Percentiles rank a stretch among this genome's conserved stretches.
Evolutionary conservation across 1,284 basidiomycete genomes (phyloP).

Genomic region (Austropuccinia psidii): DNA sequence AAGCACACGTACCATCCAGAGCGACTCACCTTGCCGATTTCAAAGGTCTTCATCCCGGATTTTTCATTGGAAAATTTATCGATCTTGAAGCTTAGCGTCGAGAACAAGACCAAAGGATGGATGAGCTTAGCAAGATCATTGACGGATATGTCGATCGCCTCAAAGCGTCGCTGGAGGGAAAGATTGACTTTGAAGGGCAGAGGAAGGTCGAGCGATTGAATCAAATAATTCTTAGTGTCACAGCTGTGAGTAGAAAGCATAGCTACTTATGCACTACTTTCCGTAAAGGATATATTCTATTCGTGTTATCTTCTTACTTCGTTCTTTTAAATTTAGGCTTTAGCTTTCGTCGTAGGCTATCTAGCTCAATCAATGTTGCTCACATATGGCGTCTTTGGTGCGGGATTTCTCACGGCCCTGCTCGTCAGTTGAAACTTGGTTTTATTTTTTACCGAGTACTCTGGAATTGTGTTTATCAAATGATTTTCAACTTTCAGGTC

Average conservation of each 20-base stretch:
- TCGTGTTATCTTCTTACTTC: neutral
- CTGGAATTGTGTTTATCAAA: no score
- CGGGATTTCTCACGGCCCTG: constrained; percentile 2
- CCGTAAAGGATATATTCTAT: neutral
- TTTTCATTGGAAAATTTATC: no score
- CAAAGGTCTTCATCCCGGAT: no score
- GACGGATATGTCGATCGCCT: constrained; percentile 26
- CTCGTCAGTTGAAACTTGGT: neutral
- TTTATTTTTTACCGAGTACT: neutral
- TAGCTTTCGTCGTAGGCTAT: constrained; percentile 20
- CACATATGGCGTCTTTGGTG: constrained; percentile 17
- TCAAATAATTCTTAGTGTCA: constrained; percentile 5
- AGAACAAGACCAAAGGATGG: neutral
- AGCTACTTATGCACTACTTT: neutral
- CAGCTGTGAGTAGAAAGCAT: neutral
- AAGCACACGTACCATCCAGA: no score
- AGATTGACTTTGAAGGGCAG: constrained; percentile 33
- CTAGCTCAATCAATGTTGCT: constrained; percentile 17
- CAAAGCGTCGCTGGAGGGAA: constrained; percentile 16
- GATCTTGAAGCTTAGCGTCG: no score
- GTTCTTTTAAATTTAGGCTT: neutral
- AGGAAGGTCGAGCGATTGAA: constrained; percentile 7
- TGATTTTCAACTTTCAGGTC: constrained; percentile 1
- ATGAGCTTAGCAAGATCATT: neutral
- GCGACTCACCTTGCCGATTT: no score